These are phyloP conservation scores for Posidonia oceanica DNA, from an alignment of 116 monocot species.

Conservation along the genomic window DNA sequence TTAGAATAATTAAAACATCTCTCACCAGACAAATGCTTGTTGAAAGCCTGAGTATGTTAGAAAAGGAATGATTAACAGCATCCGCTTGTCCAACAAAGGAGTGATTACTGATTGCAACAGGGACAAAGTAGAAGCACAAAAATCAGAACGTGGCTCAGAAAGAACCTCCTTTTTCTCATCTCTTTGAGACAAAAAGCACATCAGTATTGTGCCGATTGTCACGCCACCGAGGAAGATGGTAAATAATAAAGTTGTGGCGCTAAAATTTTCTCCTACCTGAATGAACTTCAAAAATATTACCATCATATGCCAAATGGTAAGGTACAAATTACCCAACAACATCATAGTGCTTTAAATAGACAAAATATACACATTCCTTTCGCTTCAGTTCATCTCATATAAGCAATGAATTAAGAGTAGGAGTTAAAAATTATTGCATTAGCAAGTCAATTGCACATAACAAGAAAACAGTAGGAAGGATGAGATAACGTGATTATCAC, in stretches of 20 bases:
- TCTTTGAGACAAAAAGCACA: slow-evolving; percentile 83
- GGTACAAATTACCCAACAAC: neutral
- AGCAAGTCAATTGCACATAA: too few species aligned
- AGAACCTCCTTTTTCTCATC: slow-evolving; percentile 37
- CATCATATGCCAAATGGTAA: neutral
- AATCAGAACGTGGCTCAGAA: slow-evolving; percentile 19
- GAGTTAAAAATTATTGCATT: too few species aligned
- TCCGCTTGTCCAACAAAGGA: slow-evolving; percentile 44
- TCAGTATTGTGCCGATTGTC: slow-evolving; percentile 56
- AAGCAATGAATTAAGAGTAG: too few species aligned
- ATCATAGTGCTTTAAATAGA: neutral
- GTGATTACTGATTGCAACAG: slow-evolving; percentile 44
- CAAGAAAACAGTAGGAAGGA: too few species aligned
- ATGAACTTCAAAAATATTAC: slow-evolving; percentile 7
- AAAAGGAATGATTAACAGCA: slow-evolving; percentile 76
- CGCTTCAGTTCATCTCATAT: too few species aligned
- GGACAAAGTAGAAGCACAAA: slow-evolving; percentile 9
- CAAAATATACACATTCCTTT: neutral
- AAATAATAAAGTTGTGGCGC: slow-evolving; percentile 59
- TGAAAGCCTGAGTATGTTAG: slow-evolving; percentile 51
- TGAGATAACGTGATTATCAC: too few species aligned
- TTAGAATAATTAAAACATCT: neutral
- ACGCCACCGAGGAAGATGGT: slow-evolving; percentile 64
- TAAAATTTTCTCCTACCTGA: slow-evolving; percentile 56
- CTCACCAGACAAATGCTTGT: slow-evolving; percentile 19